Percentiles rank a stretch among this genome's conserved stretches.
Evolutionary conservation across 495 filamentous ascomycete species (phyloP).

Genomic region (Penicillium macrosclerotiorum): DNA sequence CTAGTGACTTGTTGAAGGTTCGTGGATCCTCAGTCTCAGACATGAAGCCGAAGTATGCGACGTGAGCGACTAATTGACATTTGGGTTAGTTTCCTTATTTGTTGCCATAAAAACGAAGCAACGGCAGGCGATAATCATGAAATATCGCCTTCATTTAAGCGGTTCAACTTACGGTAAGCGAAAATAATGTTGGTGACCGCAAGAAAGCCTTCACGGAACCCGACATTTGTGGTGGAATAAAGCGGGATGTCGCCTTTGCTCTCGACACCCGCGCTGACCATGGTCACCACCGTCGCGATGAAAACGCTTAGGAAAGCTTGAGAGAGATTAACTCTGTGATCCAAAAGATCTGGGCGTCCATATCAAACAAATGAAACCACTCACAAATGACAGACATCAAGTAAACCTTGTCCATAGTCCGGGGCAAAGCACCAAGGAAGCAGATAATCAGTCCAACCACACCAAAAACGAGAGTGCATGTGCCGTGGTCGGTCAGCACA

Average conservation of each 20-base stretch:
- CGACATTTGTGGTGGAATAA: conserved; percentile 17
- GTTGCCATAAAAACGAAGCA: background rate
- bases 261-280: conserved; percentile 59
- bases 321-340: background rate
- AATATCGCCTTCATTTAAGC: background rate
- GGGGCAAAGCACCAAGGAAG: conserved; percentile 61
- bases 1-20: conserved; percentile 65
- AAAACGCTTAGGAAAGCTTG: conserved; percentile 62
- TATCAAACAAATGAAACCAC: no score
- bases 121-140: background rate
- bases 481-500: conserved; percentile 58
- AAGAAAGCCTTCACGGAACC: conserved; percentile 29
- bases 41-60: conserved; percentile 74
- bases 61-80: conserved; percentile 53
- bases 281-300: conserved; percentile 64
- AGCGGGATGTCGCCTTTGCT: conserved; percentile 20
- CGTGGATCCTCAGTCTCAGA: conserved; percentile 68
- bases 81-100: conserved; percentile 7
- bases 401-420: conserved; percentile 58
- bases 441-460: conserved; percentile 62
- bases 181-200: conserved; percentile 41
- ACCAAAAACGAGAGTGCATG: conserved; percentile 67
- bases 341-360: background rate
- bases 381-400: conserved; percentile 58
- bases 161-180: conserved; percentile 35